These are phyloP conservation scores for Atalantia buxifolia DNA, from an alignment of 345 rosid species.

Conservation along the genomic window DNA sequence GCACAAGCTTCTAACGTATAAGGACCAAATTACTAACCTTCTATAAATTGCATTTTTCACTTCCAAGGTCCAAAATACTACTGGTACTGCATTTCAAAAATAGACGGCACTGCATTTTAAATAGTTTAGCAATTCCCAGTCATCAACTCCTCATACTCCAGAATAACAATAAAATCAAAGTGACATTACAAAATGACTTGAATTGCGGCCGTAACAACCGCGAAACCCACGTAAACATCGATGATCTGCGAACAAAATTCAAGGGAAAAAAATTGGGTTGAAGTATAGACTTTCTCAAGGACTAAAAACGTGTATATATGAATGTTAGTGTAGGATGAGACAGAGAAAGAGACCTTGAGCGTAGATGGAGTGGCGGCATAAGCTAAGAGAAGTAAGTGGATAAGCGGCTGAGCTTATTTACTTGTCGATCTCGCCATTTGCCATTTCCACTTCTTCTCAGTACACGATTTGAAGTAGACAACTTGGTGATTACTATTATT, in stretches of 20 bases:
- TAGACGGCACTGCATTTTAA: no score
- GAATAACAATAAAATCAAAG: not conserved
- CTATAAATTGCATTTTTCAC: no score
- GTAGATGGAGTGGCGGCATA: constrained; percentile 63
- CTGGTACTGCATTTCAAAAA: no score
- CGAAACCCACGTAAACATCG: constrained; percentile 77
- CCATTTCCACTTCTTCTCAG: not conserved
- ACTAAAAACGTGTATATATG: not conserved
- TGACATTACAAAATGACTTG: constrained; percentile 42
- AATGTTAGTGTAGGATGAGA: not conserved
- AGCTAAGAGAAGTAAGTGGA: constrained; percentile 63
- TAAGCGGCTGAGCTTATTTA: constrained; percentile 64
- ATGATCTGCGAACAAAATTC: constrained; percentile 50
- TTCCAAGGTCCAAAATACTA: no score
- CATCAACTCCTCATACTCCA: not conserved
- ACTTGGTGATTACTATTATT: no score
- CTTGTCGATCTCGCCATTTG: constrained; percentile 57
- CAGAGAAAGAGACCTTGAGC: constrained; percentile 45
- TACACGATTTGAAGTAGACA: no score
- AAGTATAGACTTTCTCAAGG: not conserved
- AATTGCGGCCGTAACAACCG: constrained; percentile 72
- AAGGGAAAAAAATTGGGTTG: not conserved
- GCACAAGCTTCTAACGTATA: no score
- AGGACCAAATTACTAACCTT: no score
- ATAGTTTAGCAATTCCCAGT: not conserved